Percentiles rank a stretch among this genome's conserved stretches.
Evolutionary conservation across 2,329 filamentous ascomycete species (phyloP).

Genomic region (Monosporascus sp.): DNA sequence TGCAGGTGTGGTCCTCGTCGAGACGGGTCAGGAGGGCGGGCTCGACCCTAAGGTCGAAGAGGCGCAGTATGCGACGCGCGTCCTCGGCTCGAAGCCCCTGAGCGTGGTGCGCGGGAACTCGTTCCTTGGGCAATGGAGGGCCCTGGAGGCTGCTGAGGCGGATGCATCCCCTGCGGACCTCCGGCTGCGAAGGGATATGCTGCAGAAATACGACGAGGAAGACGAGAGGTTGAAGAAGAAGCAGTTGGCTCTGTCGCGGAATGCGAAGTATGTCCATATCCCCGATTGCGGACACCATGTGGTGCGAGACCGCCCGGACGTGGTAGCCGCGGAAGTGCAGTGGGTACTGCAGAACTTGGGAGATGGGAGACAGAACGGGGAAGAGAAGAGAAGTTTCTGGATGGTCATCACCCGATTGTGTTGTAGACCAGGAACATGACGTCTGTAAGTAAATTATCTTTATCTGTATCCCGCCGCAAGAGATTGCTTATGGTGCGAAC

Average conservation of each 20-base stretch:
- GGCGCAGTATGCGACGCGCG: conserved; percentile 11
- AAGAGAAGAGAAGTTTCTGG: too few species aligned
- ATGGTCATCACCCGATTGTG: too few species aligned
- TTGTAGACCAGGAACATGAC: too few species aligned
- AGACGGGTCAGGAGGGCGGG: conserved; percentile 26
- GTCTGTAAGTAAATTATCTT: too few species aligned
- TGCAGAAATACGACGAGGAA: conserved; percentile 14
- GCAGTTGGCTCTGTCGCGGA: conserved; percentile 18
- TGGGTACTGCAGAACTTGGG: conserved; percentile 20
- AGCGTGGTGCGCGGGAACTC: conserved; percentile 21
- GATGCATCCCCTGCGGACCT: conserved; percentile 1
- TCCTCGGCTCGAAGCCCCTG: conserved; percentile 18
- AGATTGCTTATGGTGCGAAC: too few species aligned
- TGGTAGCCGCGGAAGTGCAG: conserved; percentile 18
- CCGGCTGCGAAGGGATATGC: conserved; percentile 11
- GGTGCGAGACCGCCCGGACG: conserved; percentile 19
- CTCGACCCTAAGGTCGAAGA: conserved; percentile 15
- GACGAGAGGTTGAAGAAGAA: conserved; percentile 23
- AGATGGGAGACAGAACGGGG: neutral
- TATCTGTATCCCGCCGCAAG: too few species aligned
- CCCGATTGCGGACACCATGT: conserved; percentile 23
- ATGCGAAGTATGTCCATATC: conserved; percentile 15
- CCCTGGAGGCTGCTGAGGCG: conserved; percentile 10
- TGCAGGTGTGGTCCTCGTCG: conserved; percentile 21
- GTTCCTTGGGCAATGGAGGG: conserved; percentile 14